Evolutionary conservation across 306 rosid species (phyloP), one percentile per base, ranked within the genome.

Genomic region (Prinsepia uniflora): DNA sequence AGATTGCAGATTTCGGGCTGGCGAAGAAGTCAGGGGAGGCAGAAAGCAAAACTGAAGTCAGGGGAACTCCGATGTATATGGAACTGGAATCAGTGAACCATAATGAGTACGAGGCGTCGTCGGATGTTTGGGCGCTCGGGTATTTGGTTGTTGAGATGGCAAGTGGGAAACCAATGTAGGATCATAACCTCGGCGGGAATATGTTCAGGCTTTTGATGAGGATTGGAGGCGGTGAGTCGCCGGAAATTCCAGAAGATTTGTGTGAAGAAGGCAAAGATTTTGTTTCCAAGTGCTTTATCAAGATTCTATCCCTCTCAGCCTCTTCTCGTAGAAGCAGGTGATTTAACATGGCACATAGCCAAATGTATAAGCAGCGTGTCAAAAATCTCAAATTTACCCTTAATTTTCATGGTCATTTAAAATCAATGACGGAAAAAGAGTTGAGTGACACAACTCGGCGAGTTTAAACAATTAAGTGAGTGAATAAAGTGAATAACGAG

Each of bases 1-100:
- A 93, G 65, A 83, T 93, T 4, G 91, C 96, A 0, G 97, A 93
- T 63, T 93, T 93, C 18, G 98, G 98, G 15, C 84, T 93, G 1
- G 87, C 97, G 0, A 90, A 85, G 30, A 67, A 58, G 75, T 65
- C 82, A 72, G 70, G 56, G 78, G 41, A 66, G 22, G 12, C 12
- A 6, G 73, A 47, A 5, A 73, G 34, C 66, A 59, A 70, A 45
- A 71, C 24, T 6, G 85, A 85, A 58, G 52, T 75, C 40, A 84
- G 89, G 50, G 98, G 98, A 10, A 90, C 98, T 39, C 98, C 98
- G 0, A 12, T 87, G 63, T 85, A 80, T 19, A 85, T 90, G 92
- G 79, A 97, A 10, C 98, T 96, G 53, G 97, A 94, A 73, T 81
- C 88, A 0, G 92, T 94, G 5, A 94, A 82, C 68, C 74, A 80